A percentile compares a stretch with the other conserved stretches of the same genome.
Evolutionary conservation across 192 early-diverging fungal species (phyloP).

Genomic region (Gonapodya prolifera): DNA sequence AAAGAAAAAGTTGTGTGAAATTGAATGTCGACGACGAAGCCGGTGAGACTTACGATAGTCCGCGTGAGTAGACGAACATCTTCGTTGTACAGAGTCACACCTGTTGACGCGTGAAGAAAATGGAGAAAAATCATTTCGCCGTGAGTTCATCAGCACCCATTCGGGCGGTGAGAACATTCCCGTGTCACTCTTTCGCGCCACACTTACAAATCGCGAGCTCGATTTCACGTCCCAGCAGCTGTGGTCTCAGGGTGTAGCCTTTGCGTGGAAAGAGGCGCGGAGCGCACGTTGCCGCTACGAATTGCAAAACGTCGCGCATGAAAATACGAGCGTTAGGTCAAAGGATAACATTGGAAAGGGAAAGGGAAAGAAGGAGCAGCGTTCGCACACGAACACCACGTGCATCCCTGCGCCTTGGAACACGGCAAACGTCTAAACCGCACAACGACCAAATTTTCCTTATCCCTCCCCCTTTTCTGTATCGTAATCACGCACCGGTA

Average conservation of each 20-base stretch:
- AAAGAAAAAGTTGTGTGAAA: neutral
- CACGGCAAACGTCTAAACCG: no score
- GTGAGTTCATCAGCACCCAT: neutral
- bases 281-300: slow-evolving; percentile 81
- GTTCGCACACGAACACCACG: no score
- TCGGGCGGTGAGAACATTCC: neutral
- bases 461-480: no score
- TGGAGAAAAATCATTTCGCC: no score
- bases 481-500: neutral
- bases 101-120: no score
- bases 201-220: neutral
- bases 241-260: neutral
- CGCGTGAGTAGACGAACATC: neutral
- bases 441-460: no score
- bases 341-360: no score
- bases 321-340: no score
- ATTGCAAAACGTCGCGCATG: no score
- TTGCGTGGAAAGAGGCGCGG: slow-evolving; percentile 42
- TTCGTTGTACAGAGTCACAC: slow-evolving; percentile 1
- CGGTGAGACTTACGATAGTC: neutral
- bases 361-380: no score
- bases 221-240: neutral
- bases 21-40: neutral
- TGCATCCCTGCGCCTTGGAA: no score
- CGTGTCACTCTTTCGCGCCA: neutral